Conservation (phyloP, 78 protist species). For the Dictyostelium brefeldianum region DNA sequence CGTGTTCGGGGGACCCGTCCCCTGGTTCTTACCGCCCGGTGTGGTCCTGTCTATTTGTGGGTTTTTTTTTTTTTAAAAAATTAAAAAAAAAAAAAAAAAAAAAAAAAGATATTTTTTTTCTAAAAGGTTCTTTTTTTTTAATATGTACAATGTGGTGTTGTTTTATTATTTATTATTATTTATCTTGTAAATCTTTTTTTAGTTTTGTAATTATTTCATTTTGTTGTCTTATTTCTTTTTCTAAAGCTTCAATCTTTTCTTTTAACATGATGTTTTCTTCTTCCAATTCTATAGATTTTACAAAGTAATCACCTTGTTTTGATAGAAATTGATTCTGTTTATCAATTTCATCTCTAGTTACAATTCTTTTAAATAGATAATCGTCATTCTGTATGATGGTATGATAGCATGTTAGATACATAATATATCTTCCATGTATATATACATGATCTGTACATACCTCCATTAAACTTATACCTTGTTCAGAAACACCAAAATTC, state of each 20-base stretch:
- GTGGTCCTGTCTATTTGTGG: no score
- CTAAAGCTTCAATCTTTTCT: constrained; percentile 7
- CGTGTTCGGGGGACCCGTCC: no score
- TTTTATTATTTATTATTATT: no score
- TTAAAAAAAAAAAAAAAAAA: no score
- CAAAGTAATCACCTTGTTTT: constrained; percentile 28
- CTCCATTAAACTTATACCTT: neutral
- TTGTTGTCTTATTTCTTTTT: neutral
- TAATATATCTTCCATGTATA: no score
- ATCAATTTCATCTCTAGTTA: constrained; percentile 17
- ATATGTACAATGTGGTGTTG: no score
- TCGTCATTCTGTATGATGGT: neutral
- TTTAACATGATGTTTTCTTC: constrained; percentile 1
- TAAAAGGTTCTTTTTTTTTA: no score
- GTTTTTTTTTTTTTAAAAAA: no score
- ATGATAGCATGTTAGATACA: no score
- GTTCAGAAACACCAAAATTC: constrained; percentile 12
- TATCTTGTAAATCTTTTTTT: neutral
- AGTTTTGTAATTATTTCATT: neutral
- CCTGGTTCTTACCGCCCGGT: no score
- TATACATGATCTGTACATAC: neutral
- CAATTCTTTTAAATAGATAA: neutral
- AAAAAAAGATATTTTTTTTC: no score
- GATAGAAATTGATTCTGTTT: constrained; percentile 11
- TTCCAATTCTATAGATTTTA: constrained; percentile 17